These are phyloP conservation scores for Boletus speciosus DNA, from an alignment of 768 basidiomycete species.

Conservation along the genomic window DNA sequence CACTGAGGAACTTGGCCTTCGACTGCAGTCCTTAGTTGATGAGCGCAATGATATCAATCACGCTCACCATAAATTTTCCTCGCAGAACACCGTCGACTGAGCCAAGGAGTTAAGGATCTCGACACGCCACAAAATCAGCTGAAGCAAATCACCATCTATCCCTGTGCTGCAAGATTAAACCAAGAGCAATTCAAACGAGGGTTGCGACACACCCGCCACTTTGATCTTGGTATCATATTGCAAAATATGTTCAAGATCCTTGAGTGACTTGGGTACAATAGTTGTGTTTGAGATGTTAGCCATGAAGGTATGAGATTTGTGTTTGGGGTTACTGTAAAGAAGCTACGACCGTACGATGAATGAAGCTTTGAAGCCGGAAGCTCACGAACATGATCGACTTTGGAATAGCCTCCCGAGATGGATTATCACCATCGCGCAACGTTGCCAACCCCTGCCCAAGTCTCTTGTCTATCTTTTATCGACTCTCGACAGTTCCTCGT, in stretches of 20 bases:
- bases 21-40: slow-evolving; percentile 48
- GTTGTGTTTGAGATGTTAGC: slow-evolving; percentile 25
- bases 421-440: slow-evolving; percentile 17
- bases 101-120: slow-evolving; percentile 5
- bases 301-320: slow-evolving; percentile 9
- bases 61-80: slow-evolving; percentile 86
- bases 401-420: not conserved
- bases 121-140: not conserved
- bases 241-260: slow-evolving; percentile 57
- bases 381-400: not conserved
- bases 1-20: slow-evolving; percentile 85
- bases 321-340: not conserved
- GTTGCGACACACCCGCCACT: slow-evolving; percentile 69
- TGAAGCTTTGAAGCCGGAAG: not conserved
- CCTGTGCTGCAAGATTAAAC: slow-evolving; percentile 31
- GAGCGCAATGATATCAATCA: not conserved
- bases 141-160: slow-evolving; percentile 58
- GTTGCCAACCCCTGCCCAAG: slow-evolving; percentile 45
- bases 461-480: slow-evolving; percentile 53
- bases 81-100: slow-evolving; percentile 90
- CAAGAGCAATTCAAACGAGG: not conserved
- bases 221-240: slow-evolving; percentile 78
- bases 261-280: slow-evolving; percentile 43
- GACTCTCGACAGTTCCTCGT: slow-evolving; percentile 49
- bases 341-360: too few species aligned